Percentiles rank a stretch among this genome's conserved stretches.
Conservation (phyloP, 2,329 filamentous ascomycete genomes). For the Paracamarosporium sp. region DNA sequence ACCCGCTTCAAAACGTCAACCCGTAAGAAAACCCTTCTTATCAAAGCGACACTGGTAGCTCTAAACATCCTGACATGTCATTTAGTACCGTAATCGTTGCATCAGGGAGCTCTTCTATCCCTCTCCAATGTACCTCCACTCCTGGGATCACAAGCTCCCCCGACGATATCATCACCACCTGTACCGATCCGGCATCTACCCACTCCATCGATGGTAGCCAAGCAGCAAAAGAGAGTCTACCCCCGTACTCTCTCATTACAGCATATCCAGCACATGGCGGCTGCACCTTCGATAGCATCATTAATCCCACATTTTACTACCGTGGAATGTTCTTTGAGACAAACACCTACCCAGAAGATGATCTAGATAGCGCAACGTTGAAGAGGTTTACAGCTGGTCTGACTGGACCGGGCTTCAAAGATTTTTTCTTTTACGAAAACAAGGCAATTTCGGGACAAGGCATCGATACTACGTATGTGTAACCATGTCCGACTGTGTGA, state of each 20-base stretch:
- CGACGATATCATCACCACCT: constrained; percentile 16
- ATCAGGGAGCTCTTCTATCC: constrained; percentile 9
- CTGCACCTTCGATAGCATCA: constrained; percentile 18
- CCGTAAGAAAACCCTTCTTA: constrained; percentile 2
- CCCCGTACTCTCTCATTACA: constrained; percentile 15
- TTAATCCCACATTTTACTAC: constrained; percentile 16
- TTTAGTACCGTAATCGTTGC: constrained; percentile 12
- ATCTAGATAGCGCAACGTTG: constrained; percentile 2
- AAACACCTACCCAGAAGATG: not conserved
- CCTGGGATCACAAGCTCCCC: constrained; percentile 16
- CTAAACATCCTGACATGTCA: not conserved
- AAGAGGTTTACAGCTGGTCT: constrained; percentile 8
- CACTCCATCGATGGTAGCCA: constrained; percentile 9
- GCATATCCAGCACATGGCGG: constrained; percentile 15
- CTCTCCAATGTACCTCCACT: constrained; percentile 8
- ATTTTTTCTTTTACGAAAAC: constrained; percentile 13
- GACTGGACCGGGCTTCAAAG: constrained; percentile 14
- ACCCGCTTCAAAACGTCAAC: constrained; percentile 8
- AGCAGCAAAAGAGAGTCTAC: constrained; percentile 10
- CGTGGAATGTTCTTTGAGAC: constrained; percentile 13
- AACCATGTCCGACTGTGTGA: not conserved
- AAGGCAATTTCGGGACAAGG: constrained; percentile 11
- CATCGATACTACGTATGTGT: constrained; percentile 11
- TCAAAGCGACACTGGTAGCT: not conserved
- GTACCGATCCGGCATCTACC: constrained; percentile 6